phyloP scores from a whole-genome alignment of 805 yeast species.

The Kodamaea kakaduensis region DNA sequence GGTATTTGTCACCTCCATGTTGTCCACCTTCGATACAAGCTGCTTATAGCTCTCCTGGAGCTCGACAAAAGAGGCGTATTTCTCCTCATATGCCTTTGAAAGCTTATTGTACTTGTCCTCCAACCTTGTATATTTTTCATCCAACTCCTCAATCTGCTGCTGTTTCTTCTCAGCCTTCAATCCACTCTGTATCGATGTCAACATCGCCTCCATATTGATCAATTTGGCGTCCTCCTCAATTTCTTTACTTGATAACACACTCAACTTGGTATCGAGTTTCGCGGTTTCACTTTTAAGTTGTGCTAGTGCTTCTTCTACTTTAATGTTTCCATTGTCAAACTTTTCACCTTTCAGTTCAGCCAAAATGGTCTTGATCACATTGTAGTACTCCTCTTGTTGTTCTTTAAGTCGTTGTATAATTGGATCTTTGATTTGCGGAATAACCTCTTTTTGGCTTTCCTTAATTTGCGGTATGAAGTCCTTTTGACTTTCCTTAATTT shows the following conservation, averaged over 20 bases:
- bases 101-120: slow-evolving; percentile 16
- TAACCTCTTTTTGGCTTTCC: not conserved
- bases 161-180: slow-evolving; percentile 4
- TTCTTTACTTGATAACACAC: not conserved
- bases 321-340: too few relatives aligned
- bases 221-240: slow-evolving; percentile 1
- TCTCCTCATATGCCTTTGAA: slow-evolving; percentile 20
- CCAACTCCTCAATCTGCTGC: slow-evolving; percentile 11
- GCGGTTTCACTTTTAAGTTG: not conserved
- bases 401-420: too few relatives aligned
- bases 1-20: slow-evolving; percentile 7
- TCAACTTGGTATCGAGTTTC: slow-evolving; percentile 1
- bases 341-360: too few relatives aligned
- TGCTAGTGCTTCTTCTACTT: too few relatives aligned
- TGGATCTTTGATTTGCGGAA: too few relatives aligned
- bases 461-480: not conserved
- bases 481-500: too few relatives aligned
- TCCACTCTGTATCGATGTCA: not conserved
- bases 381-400: too few relatives aligned
- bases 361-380: too few relatives aligned
- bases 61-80: slow-evolving; percentile 19
- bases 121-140: slow-evolving; percentile 1
- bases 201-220: slow-evolving; percentile 1
- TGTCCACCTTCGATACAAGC: slow-evolving; percentile 16
- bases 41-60: slow-evolving; percentile 21